Conservation (phyloP, 2,329 filamentous ascomycete genomes). For the Epicoccum sorghinum region DNA sequence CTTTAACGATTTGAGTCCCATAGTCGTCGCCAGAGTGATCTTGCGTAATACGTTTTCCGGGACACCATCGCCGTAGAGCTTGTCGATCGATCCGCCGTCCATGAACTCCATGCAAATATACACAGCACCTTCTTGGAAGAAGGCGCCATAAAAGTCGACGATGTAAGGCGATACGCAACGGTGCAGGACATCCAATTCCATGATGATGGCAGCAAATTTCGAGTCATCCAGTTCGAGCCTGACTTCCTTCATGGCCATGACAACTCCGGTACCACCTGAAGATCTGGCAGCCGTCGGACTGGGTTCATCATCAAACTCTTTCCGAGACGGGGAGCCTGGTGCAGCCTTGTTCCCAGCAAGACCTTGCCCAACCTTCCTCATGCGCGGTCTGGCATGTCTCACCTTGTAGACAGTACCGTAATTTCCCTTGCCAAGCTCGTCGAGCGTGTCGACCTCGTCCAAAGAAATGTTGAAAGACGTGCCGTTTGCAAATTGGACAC, state of each 20-base stretch:
- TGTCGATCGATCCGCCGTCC: constrained; percentile 98
- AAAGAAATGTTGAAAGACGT: constrained; percentile 91
- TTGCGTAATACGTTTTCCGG: constrained; percentile 88
- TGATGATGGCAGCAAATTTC: constrained; percentile 96
- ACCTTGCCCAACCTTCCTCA: constrained; percentile 65
- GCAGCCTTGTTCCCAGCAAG: constrained; percentile 63
- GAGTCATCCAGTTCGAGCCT: constrained; percentile 92
- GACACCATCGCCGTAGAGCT: constrained; percentile 88
- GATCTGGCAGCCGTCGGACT: constrained; percentile 45
- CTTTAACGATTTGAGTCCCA: constrained; percentile 91
- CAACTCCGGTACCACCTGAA: constrained; percentile 68
- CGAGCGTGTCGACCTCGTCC: constrained; percentile 90
- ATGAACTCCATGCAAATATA: constrained; percentile 99
- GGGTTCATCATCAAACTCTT: constrained; percentile 38
- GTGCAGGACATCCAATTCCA: constrained; percentile 95
- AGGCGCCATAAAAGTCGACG: constrained; percentile 98
- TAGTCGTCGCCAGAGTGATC: constrained; percentile 86
- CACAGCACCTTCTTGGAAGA: constrained; percentile 97
- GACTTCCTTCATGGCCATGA: constrained; percentile 99
- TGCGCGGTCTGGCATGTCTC: constrained; percentile 75
- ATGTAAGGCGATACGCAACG: constrained; percentile 95
- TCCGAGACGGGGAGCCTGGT: constrained; percentile 43
- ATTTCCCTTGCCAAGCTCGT: constrained; percentile 95
- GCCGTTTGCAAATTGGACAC: constrained; percentile 90
- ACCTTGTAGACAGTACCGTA: constrained; percentile 99